Percentiles rank a stretch among this genome's conserved stretches.
Conservation (phyloP, 306 rosid genomes). For the Cucurbita maxima region DNA sequence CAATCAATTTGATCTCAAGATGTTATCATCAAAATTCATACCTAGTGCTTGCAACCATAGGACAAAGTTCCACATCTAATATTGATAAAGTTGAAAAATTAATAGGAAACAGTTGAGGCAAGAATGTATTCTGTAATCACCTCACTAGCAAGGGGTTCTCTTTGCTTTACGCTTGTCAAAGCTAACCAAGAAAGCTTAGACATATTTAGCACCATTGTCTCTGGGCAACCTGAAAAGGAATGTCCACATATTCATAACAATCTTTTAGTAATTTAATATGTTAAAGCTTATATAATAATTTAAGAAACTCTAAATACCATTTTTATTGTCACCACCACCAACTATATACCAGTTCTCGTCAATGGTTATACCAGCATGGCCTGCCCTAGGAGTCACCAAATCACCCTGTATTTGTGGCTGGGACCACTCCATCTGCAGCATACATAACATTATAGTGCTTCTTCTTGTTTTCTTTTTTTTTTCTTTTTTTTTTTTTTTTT, state of each 20-base stretch:
- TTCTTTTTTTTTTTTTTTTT: too few relatives aligned
- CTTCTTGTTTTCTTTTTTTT: not conserved
- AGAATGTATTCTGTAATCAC: conserved; percentile 29
- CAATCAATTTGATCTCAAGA: not conserved
- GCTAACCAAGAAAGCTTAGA: conserved; percentile 83
- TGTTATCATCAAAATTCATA: not conserved
- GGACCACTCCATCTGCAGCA: conserved; percentile 91
- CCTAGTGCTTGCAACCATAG: not conserved
- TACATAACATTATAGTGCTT: not conserved
- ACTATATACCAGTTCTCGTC: conserved; percentile 77
- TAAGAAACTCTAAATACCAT: conserved; percentile 35
- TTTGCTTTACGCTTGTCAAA: conserved; percentile 55
- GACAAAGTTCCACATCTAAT: not conserved
- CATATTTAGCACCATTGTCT: conserved; percentile 75
- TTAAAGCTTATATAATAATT: not conserved
- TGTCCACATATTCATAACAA: conserved; percentile 10
- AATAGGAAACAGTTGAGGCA: not conserved
- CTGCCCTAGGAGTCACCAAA: conserved; percentile 76
- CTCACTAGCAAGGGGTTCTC: conserved; percentile 97
- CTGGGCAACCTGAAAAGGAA: conserved; percentile 64
- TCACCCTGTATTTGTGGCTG: conserved; percentile 83
- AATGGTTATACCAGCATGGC: conserved; percentile 75
- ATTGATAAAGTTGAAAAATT: not conserved
- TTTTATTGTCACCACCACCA: conserved; percentile 93
- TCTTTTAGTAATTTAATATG: not conserved